Conservation (phyloP, 2,329 filamentous ascomycete genomes). For the Trichoderma sp. region DNA sequence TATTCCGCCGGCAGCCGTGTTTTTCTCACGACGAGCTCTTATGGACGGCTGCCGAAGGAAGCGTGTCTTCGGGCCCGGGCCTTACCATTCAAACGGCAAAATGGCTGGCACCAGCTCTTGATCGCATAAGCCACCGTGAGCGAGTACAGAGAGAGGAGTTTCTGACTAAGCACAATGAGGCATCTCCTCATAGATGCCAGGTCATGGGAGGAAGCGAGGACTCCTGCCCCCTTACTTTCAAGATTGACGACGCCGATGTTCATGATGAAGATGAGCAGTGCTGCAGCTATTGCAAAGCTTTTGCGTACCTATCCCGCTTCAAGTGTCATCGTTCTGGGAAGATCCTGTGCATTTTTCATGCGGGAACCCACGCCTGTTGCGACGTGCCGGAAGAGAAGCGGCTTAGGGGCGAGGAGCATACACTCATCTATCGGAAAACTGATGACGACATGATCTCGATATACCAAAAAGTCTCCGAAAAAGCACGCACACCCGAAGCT, state of each 20-base stretch:
- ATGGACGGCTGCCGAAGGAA: constrained; percentile 81
- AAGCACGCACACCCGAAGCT: constrained; percentile 76
- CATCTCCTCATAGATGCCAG: constrained; percentile 52
- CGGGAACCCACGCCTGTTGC: constrained; percentile 79
- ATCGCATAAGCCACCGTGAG: constrained; percentile 75
- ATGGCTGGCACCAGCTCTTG: constrained; percentile 87
- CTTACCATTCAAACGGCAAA: constrained; percentile 84
- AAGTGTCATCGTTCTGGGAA: constrained; percentile 80
- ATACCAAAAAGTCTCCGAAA: constrained; percentile 78
- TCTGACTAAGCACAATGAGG: constrained; percentile 60
- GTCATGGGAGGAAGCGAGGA: constrained; percentile 44
- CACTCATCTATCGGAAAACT: constrained; percentile 73
- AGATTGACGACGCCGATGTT: constrained; percentile 70
- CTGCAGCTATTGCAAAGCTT: constrained; percentile 89
- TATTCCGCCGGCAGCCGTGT: constrained; percentile 87
- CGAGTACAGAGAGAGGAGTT: constrained; percentile 66
- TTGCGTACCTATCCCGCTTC: constrained; percentile 87
- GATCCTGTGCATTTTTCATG: constrained; percentile 78
- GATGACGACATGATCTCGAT: constrained; percentile 65
- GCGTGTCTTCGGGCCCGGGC: constrained; percentile 56
- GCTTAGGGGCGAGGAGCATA: constrained; percentile 68
- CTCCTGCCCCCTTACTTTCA: constrained; percentile 59
- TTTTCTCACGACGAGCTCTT: constrained; percentile 96
- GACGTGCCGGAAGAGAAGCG: constrained; percentile 64
- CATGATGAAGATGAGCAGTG: constrained; percentile 93